Percentiles rank a stretch among this genome's conserved stretches.
phyloP scores from a whole-genome alignment of 2,329 filamentous ascomycete species.

The Botryotinia narcissicola region DNA sequence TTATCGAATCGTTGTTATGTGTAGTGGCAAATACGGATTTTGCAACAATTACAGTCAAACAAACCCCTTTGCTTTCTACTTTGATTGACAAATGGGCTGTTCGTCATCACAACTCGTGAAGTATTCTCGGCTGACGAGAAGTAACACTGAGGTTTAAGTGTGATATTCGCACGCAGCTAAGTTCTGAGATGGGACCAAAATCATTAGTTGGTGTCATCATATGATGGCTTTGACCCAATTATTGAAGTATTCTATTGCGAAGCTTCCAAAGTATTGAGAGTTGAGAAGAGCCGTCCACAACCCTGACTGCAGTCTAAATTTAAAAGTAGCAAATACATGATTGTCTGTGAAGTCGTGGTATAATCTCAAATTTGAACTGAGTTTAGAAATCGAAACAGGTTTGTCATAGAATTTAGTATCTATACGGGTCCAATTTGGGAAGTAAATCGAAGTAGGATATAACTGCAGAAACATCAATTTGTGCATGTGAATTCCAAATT shows the following conservation, averaged over 20 bases:
- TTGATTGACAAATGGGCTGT: background rate
- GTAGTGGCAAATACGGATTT: background rate
- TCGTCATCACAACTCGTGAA: background rate
- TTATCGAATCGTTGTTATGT: no score
- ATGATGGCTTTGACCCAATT: background rate
- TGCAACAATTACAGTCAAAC: accelerated
- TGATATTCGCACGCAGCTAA: background rate
- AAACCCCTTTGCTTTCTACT: background rate
- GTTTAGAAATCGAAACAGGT: background rate
- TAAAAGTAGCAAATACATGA: background rate
- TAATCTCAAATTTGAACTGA: background rate
- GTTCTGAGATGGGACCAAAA: background rate
- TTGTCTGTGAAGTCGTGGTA: background rate
- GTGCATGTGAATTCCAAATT: background rate
- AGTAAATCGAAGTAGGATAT: background rate
- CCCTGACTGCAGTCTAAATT: background rate
- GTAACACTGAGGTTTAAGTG: background rate
- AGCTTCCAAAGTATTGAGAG: background rate
- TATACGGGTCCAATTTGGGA: background rate
- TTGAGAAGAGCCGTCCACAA: background rate
- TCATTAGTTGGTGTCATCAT: background rate
- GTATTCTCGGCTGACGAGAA: background rate
- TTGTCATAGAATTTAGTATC: background rate
- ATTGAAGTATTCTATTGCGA: background rate
- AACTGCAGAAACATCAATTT: background rate